phyloP scores from a whole-genome alignment of 1,284 basidiomycete species.

The Ceratobasidium sp. region DNA sequence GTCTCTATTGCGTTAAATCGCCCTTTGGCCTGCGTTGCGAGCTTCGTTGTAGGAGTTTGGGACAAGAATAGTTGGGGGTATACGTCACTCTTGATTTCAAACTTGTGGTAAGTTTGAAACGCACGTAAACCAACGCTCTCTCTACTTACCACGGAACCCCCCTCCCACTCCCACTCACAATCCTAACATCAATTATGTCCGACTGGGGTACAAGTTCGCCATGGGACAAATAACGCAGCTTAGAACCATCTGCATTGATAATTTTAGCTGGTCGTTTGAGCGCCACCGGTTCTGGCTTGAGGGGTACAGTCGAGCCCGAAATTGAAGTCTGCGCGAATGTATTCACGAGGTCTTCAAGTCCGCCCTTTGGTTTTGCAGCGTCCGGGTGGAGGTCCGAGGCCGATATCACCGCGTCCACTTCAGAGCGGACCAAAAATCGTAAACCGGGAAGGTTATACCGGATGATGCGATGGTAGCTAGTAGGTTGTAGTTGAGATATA shows the following conservation, averaged over 20 bases:
- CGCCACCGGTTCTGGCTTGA: background rate
- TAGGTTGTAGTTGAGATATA: background rate
- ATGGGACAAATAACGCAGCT: slow-evolving; percentile 22
- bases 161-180: background rate
- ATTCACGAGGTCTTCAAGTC: slow-evolving; percentile 5
- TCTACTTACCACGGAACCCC: slow-evolving; percentile 21
- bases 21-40: slow-evolving; percentile 32
- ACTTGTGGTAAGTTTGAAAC: background rate
- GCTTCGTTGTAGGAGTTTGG: slow-evolving; percentile 10
- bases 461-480: slow-evolving; percentile 32
- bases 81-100: slow-evolving; percentile 11
- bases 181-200: slow-evolving; percentile 8
- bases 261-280: background rate
- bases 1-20: slow-evolving; percentile 5
- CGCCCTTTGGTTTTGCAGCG: background rate
- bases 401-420: slow-evolving; percentile 12
- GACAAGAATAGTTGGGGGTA: slow-evolving; percentile 34
- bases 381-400: background rate
- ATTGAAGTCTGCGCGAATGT: slow-evolving; percentile 13
- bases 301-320: background rate
- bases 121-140: no score
- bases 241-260: background rate
- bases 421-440: slow-evolving; percentile 31
- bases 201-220: slow-evolving; percentile 18
- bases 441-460: slow-evolving; percentile 25